Base-by-base conservation (phyloP, 805 yeast genomes). In the Cyberlindnera samutprakarnensis region DNA sequence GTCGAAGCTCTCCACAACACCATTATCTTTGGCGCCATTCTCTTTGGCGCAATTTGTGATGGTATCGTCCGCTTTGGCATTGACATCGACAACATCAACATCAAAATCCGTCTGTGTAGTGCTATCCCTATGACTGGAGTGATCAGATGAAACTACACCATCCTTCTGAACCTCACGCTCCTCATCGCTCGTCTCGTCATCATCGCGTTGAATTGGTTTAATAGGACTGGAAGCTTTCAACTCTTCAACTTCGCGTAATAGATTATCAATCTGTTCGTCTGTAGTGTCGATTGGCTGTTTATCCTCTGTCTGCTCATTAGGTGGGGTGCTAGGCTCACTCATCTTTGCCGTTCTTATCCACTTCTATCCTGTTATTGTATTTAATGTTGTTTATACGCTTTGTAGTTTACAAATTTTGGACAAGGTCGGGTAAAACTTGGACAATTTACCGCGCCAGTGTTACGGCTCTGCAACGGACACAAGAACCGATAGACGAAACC, bases 231-330 rank as follows among this genome's bases (percentile, higher is more conserved):
- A 25, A 14, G 38, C 37, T 39, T 42, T 50, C 10, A 50, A 30
- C 20, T 37, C 39, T 19, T 47, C 47, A 1, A 50, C 53, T 27
- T 51, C 54, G 23, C 43, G 44, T 17, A 51, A 26, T 3, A 51
- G 33, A n/a, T 40, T 42, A 8, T 51, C 54, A 16, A 51, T 49
- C 30, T 49, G 53, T 23, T 48, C 49, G 28, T 51, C 54, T 4
- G 42, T 38, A 4, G 42, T 41, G 36, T 41, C 38, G 2, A 14
- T 32, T 5, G 16, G 20, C 12, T 14, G 20, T 14, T 20, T 25
- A n/a, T 25, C 25, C 29, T 19, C 30, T n/a, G 30, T 28, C 22
- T 30, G 8, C 9, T 23, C 21, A 10, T n/a, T 28, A 12, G 27
- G 27, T 2, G 31, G 25, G 15, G 34, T 31, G 29, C 21, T 22